Conservation (phyloP, 2,329 filamentous ascomycete genomes). For the Sporothrix inflata region DNA sequence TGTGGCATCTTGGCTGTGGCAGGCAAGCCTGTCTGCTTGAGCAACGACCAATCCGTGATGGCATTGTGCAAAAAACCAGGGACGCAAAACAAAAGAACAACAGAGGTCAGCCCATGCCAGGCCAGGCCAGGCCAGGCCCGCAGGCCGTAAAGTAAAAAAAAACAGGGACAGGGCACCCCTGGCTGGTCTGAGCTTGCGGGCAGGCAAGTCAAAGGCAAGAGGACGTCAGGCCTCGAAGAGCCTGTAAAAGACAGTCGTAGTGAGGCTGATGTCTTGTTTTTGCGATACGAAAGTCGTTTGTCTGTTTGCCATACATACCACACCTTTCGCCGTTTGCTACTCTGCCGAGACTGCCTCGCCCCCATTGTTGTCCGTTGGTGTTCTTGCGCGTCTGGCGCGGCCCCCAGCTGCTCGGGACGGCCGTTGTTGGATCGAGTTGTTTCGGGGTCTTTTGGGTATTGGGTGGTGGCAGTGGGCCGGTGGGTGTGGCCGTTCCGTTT, state of each 20-base stretch:
- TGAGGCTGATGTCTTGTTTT: background rate
- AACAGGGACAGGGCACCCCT: background rate
- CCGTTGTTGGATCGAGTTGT: background rate
- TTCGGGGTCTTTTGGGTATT: background rate
- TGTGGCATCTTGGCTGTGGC: too few species aligned
- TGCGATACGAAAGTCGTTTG: background rate
- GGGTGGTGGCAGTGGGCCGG: background rate
- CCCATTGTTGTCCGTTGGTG: background rate
- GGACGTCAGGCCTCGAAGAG: background rate
- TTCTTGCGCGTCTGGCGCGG: background rate
- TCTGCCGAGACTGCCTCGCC: background rate
- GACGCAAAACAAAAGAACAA: background rate
- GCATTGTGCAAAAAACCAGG: background rate
- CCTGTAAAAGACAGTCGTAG: background rate
- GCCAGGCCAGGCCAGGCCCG: too few species aligned
- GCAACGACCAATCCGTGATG: background rate
- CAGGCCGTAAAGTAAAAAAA: background rate
- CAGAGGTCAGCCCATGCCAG: too few species aligned
- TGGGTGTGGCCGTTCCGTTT: conserved; percentile 14
- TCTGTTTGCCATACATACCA: background rate
- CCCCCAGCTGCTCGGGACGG: conserved; percentile 7
- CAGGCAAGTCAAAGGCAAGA: background rate
- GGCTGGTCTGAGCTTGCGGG: background rate
- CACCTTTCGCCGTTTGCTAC: background rate
- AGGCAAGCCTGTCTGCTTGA: too few species aligned